These are phyloP conservation scores for Bolboschoenus planiculmis DNA, from an alignment of 176 grass and related monocot species.

Conservation along the genomic window DNA sequence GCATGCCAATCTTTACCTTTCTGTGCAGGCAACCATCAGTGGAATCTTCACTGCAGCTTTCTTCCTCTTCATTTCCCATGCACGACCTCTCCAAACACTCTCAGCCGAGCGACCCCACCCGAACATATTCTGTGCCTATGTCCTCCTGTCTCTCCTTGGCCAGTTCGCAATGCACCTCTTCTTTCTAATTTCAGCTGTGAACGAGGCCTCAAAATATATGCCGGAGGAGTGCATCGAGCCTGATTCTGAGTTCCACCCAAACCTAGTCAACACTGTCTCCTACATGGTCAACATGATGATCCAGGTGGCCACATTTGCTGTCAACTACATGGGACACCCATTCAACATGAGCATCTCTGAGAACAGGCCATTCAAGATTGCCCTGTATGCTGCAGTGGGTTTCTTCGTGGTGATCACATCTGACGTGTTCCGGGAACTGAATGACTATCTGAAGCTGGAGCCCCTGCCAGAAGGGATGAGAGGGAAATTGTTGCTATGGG, in stretches of 20 bases:
- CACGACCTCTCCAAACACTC: constrained; percentile 73
- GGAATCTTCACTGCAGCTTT: constrained; percentile 93
- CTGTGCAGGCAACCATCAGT: constrained; percentile 66
- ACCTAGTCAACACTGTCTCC: constrained; percentile 97
- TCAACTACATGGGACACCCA: constrained; percentile 97
- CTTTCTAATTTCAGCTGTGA: constrained; percentile 75
- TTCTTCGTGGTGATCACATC: constrained; percentile 94
- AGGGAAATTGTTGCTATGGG: constrained; percentile 82
- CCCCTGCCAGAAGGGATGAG: constrained; percentile 81
- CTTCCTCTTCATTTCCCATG: constrained; percentile 99
- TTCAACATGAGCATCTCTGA: constrained; percentile 93
- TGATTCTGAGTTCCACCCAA: constrained; percentile 87
- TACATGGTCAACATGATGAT: constrained; percentile 99
- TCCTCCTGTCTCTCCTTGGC: constrained; percentile 82
- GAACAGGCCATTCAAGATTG: constrained; percentile 94
- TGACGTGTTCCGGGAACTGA: constrained; percentile 85
- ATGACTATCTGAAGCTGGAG: constrained; percentile 78
- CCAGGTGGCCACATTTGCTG: constrained; percentile 94
- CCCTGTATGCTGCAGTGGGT: constrained; percentile 67
- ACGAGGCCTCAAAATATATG: constrained; percentile 89
- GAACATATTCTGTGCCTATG: constrained; percentile 91
- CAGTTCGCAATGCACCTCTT: constrained; percentile 96
- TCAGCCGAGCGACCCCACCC: constrained; percentile 78
- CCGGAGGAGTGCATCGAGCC: constrained; percentile 96
- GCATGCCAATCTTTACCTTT: not conserved